Conservation (phyloP, 2,329 filamentous ascomycete species). For the Daldinia sp. region DNA sequence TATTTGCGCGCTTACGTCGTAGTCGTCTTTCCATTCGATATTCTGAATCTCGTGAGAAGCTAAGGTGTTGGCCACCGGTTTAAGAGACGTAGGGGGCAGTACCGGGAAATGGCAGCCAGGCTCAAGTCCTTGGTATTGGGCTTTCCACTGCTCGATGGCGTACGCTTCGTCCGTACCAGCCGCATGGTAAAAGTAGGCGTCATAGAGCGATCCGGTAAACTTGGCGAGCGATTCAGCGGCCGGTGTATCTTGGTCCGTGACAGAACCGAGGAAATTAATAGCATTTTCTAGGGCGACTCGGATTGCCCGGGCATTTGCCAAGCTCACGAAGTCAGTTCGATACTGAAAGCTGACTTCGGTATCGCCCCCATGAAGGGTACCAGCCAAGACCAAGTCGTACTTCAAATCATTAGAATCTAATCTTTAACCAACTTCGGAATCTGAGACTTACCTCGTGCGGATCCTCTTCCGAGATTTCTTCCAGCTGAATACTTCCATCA, state of each 20-base stretch:
- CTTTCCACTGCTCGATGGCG: neutral
- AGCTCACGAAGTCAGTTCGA: neutral
- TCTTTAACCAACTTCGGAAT: neutral
- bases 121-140: neutral
- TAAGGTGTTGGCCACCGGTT: neutral
- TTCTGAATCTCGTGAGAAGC: neutral
- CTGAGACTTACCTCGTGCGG: neutral
- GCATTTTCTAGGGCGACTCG: neutral
- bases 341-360: neutral
- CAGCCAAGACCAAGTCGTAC: neutral
- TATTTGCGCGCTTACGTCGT: neutral
- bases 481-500: neutral
- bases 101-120: neutral
- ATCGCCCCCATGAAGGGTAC: neutral
- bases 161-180: neutral
- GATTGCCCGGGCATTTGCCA: neutral
- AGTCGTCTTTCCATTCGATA: neutral
- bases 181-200: neutral
- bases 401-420: neutral
- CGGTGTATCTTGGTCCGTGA: neutral
- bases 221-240: neutral
- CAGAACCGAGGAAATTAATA: neutral
- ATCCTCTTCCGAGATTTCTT: neutral
- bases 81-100: neutral
- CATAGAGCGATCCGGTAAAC: neutral